Conservation (phyloP, 2,329 filamentous ascomycete species). For the Diaporthe vaccinii region DNA sequence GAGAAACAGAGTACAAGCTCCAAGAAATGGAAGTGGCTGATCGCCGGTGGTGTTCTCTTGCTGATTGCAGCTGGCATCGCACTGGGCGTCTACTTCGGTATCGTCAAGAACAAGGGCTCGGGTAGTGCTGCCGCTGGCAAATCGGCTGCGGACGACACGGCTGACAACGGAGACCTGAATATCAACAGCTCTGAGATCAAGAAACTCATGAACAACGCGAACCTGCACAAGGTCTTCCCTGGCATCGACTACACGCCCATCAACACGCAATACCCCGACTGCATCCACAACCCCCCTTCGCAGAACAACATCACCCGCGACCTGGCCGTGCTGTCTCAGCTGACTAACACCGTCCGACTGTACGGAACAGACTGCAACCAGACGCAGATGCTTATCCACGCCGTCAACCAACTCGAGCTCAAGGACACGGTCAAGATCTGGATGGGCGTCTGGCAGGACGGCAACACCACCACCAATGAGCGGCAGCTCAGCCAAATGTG, state of each 20-base stretch:
- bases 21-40: constrained; percentile 78
- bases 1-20: constrained; percentile 69
- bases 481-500: constrained; percentile 90
- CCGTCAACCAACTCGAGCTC: constrained; percentile 81
- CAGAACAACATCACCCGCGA: constrained; percentile 97
- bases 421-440: constrained; percentile 85
- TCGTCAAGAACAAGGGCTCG: constrained; percentile 69
- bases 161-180: constrained; percentile 77
- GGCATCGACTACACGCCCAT: constrained; percentile 96
- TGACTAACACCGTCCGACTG: constrained; percentile 88
- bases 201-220: constrained; percentile 80
- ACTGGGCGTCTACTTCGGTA: constrained; percentile 80
- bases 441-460: constrained; percentile 94
- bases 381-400: constrained; percentile 91
- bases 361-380: constrained; percentile 99
- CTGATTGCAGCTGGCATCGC: constrained; percentile 79
- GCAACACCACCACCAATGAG: constrained; percentile 84
- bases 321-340: constrained; percentile 87
- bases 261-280: constrained; percentile 91
- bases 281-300: constrained; percentile 80
- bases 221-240: constrained; percentile 93
- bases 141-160: constrained; percentile 71
- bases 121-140: constrained; percentile 49
- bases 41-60: constrained; percentile 74
- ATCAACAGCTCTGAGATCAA: constrained; percentile 85